Base-by-base conservation (phyloP, 208 protist species). In the Trypanosoma platydactyli region DNA sequence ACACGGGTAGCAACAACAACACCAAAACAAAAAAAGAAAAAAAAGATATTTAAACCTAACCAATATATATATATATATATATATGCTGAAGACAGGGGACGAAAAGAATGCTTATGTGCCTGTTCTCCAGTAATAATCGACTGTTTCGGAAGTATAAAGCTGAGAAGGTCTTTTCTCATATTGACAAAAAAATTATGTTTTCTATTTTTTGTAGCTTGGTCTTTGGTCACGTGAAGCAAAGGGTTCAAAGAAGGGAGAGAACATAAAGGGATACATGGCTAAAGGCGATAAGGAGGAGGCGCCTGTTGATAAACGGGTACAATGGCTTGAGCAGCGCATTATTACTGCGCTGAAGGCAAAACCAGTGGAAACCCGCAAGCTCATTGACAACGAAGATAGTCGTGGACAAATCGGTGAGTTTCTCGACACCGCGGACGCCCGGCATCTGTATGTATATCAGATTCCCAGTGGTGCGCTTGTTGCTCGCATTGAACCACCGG, bases 401-500 rank as follows among this genome's bases (percentile, higher is more conserved):
- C 84, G 90, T 45, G 79, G 80, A 9, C 90, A 95, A 68, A 93
- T 97, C 64, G 84, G 64, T 44, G 93, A 97, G 68, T 97, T 97
- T 71, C 79, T 96, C 52, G 94, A 97, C 69, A 94, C 80, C 18
- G 79, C 89, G n/a, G 94, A 97, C 81, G 72, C 86, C 40, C 81
- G 83, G 35, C 88, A 94, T 75, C 77, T 96, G 25, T 97, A 95
- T 90, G 84, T 97, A 84, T 95, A 94, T 77, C 88, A 94, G 70
- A 54, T 58, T 49, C 64, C 86, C 54, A 80, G 66, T 51, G 89
- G 88, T 46, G 67, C 79, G 33, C 89, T 91, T 62, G 78, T 90
- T 55, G 81, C 91, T 24, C 83, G 87, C 60, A 91, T 94, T 68
- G 89, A 96, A 52, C 82, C 89, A 1, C 94, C 91, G 11, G 86